Conservation (phyloP, 345 rosid species). For the Corchorus olitorius region DNA sequence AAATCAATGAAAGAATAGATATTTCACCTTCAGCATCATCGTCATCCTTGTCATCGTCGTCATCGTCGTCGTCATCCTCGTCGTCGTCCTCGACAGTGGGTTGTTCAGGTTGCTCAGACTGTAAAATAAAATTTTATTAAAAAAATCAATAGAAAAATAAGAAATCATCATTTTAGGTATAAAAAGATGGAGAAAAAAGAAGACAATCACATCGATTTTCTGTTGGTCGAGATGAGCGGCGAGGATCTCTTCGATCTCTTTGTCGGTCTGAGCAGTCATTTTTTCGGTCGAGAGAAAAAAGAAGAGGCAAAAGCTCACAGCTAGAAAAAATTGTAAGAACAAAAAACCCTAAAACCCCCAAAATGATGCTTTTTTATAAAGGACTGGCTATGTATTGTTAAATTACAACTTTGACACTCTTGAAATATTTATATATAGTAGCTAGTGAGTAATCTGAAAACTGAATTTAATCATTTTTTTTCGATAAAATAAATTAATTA, state of each 20-base stretch:
- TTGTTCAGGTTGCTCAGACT: slow-evolving; percentile 47
- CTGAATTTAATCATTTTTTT: too few species aligned
- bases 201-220: slow-evolving; percentile 54
- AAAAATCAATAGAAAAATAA: background rate
- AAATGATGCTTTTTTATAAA: background rate
- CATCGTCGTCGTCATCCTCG: slow-evolving; percentile 66
- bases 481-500: too few species aligned
- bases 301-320: background rate
- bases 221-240: slow-evolving; percentile 66
- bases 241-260: slow-evolving; percentile 68
- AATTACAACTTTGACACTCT: background rate
- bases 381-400: background rate
- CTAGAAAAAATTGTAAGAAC: background rate
- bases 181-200: background rate
- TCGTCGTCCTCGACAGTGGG: slow-evolving; percentile 73
- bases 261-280: slow-evolving; percentile 71
- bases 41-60: slow-evolving; percentile 63
- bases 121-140: background rate
- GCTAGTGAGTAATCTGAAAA: too few species aligned
- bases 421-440: too few species aligned
- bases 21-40: slow-evolving; percentile 56
- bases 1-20: background rate
- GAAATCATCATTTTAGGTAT: background rate
- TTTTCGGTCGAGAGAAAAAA: slow-evolving; percentile 18
- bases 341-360: background rate